Percentiles rank a stretch among this genome's conserved stretches.
Evolutionary conservation across 2,329 filamentous ascomycete genomes (phyloP).

Genomic region (Colletotrichum limetticola): DNA sequence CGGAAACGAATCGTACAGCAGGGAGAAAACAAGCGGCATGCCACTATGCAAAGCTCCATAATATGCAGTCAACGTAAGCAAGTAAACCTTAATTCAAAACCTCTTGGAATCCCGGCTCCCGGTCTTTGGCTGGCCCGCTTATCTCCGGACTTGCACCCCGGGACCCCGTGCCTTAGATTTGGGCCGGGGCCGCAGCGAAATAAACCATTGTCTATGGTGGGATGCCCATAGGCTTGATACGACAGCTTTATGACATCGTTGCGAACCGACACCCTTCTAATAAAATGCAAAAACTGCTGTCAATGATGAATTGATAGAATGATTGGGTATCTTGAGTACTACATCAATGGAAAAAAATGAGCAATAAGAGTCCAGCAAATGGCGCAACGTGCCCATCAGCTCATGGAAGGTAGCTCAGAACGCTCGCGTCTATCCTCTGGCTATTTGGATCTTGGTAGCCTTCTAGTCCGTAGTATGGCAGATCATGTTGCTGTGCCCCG

Average conservation of each 20-base stretch:
- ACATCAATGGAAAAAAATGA: neutral
- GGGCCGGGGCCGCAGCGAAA: neutral
- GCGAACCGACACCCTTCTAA: neutral
- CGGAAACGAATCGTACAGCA: too few relatives aligned
- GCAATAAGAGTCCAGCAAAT: neutral
- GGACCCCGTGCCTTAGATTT: neutral
- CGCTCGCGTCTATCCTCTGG: neutral
- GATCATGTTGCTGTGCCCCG: neutral
- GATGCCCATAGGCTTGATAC: too few relatives aligned
- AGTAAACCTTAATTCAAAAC: neutral
- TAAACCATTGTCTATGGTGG: neutral
- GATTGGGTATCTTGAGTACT: neutral
- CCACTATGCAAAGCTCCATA: neutral
- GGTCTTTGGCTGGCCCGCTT: neutral
- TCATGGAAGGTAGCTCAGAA: slow-evolving; percentile 7
- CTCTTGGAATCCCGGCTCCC: neutral
- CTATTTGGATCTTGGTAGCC: neutral
- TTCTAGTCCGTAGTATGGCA: neutral
- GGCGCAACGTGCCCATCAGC: neutral
- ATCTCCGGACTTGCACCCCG: neutral
- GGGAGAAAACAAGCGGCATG: neutral
- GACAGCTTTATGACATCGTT: too few relatives aligned
- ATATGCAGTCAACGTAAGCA: neutral
- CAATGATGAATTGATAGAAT: neutral
- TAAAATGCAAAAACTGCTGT: neutral